Evolutionary conservation across 495 filamentous ascomycete genomes (phyloP).

Genomic region (Emericellopsis terricola): DNA sequence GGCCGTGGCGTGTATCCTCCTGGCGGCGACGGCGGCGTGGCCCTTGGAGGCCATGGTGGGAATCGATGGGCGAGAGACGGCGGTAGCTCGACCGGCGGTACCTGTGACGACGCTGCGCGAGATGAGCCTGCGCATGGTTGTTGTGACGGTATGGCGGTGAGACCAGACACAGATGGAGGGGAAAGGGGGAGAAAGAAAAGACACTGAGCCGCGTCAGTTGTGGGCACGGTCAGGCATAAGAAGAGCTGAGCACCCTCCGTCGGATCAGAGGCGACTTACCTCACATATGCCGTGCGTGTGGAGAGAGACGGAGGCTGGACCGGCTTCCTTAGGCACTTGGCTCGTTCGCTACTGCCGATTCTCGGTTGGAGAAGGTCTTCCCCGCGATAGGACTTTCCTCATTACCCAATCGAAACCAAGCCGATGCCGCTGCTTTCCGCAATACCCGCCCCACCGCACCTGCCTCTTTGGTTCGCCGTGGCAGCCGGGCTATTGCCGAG

Average conservation of each 20-base stretch:
- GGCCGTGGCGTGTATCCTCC: slow-evolving; percentile 41
- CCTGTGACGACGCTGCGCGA: not conserved
- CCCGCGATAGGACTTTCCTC: not conserved
- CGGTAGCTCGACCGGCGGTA: not conserved
- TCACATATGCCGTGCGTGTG: not conserved
- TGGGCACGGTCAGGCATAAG: not conserved
- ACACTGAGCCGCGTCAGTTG: not conserved
- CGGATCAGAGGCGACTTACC: not conserved
- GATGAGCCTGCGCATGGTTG: slow-evolving; percentile 2
- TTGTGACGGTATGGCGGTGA: not conserved
- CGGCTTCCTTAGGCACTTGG: not conserved
- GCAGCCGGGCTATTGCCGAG: too few species aligned
- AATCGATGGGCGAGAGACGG: not conserved
- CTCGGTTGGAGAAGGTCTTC: not conserved
- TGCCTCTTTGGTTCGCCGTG: too few species aligned
- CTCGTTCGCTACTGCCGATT: not conserved
- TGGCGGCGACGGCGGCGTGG: slow-evolving; percentile 12
- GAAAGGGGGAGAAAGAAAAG: not conserved
- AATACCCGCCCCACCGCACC: not conserved
- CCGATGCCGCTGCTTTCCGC: not conserved
- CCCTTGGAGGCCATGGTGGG: slow-evolving; percentile 15
- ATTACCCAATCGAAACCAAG: not conserved
- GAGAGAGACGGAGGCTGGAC: not conserved
- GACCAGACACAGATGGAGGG: not conserved
- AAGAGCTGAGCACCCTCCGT: not conserved